phyloP scores from a whole-genome alignment of 2,329 filamentous ascomycete species.

The Endocalyx cinctus region DNA sequence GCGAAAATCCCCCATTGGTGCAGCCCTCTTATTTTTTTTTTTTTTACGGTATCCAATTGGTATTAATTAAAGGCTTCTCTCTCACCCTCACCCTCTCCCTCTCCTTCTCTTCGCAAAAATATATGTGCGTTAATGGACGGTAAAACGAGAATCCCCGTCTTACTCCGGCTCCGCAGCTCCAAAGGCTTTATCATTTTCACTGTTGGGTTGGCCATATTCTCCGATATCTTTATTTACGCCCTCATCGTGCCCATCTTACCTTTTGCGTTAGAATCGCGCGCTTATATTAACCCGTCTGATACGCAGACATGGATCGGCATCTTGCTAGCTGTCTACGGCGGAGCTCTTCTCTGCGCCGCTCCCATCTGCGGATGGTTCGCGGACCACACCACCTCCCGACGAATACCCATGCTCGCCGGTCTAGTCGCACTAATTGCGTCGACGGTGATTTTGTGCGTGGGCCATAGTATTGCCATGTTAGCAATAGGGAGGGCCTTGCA shows the following conservation, averaged over 20 bases:
- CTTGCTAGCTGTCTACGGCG: conserved; percentile 1
- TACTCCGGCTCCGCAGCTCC: neutral
- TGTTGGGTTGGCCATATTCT: neutral
- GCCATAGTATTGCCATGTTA: neutral
- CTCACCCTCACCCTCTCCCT: too few species aligned
- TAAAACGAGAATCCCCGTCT: too few species aligned
- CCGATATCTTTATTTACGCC: neutral
- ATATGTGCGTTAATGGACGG: too few species aligned
- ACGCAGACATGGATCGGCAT: neutral
- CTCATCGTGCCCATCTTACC: conserved; percentile 1
- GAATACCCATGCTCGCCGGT: neutral
- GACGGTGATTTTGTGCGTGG: neutral
- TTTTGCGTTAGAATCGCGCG: neutral
- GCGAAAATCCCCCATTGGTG: too few species aligned
- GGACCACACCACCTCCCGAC: neutral
- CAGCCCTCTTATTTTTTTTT: too few species aligned
- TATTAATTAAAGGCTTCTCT: too few species aligned
- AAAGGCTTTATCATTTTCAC: neutral
- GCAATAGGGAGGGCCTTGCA: neutral
- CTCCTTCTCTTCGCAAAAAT: too few species aligned
- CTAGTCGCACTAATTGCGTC: neutral
- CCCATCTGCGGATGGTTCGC: neutral
- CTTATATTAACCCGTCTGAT: neutral
- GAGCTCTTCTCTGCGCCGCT: neutral
- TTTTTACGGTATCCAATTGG: too few species aligned